phyloP scores from a whole-genome alignment of 495 filamentous ascomycete species.

The Alectoria sarmentosa region DNA sequence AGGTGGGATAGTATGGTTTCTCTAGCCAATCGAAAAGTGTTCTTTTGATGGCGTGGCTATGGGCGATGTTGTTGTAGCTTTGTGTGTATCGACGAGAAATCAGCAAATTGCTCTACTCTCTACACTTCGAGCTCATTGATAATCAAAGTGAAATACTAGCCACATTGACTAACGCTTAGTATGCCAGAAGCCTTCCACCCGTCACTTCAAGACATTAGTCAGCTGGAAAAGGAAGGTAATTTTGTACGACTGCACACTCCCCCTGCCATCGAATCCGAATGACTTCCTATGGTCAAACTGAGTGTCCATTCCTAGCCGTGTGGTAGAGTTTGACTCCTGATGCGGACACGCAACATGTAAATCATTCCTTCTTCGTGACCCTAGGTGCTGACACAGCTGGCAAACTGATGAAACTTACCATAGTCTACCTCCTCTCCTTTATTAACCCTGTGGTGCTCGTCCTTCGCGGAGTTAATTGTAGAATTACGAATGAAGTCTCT shows the following conservation, averaged over 20 bases:
- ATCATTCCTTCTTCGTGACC: neutral
- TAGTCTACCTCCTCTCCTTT: neutral
- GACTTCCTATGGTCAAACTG: too few relatives aligned
- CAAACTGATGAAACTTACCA: neutral
- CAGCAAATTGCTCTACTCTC: constrained; percentile 11
- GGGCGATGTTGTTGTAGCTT: constrained; percentile 11
- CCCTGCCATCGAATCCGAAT: neutral
- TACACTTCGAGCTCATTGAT: neutral
- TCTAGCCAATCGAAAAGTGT: neutral
- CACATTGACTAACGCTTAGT: neutral
- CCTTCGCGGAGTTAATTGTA: neutral
- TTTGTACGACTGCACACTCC: neutral
- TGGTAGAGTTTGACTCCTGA: too few relatives aligned
- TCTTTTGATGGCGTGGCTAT: constrained; percentile 13
- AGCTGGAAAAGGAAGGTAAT: neutral
- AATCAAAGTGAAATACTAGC: neutral
- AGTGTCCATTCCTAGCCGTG: too few relatives aligned
- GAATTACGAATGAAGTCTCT: neutral
- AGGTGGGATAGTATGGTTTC: neutral
- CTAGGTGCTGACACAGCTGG: too few relatives aligned
- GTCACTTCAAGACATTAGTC: neutral
- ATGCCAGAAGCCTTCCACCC: neutral
- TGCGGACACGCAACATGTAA: neutral
- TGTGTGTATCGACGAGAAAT: constrained; percentile 13
- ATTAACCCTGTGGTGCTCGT: neutral